Percentiles rank a stretch among this genome's conserved stretches.
phyloP scores from a whole-genome alignment of 345 rosid genomes.

The Microthlaspi erraticum region DNA sequence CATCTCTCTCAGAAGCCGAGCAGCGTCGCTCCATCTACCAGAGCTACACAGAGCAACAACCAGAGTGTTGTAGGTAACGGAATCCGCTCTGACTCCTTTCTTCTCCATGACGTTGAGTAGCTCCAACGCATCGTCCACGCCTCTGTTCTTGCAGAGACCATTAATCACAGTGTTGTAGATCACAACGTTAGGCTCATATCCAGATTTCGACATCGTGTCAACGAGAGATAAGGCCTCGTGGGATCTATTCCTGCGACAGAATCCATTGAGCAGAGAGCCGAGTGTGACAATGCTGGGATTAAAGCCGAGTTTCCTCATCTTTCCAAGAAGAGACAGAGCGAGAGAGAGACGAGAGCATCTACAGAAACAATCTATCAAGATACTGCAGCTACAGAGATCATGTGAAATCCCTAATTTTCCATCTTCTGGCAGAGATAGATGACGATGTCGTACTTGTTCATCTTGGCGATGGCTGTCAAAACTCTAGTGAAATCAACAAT shows the following conservation, averaged over 20 bases:
- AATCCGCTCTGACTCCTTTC: slow-evolving; percentile 19
- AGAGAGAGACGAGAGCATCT: slow-evolving; percentile 27
- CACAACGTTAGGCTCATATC: slow-evolving; percentile 29
- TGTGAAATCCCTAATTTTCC: slow-evolving; percentile 18
- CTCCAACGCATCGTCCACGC: slow-evolving; percentile 13
- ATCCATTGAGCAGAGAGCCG: slow-evolving; percentile 32
- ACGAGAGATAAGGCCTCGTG: slow-evolving; percentile 30
- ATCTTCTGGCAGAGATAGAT: slow-evolving; percentile 28
- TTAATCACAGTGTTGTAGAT: slow-evolving; percentile 33
- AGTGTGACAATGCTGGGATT: slow-evolving; percentile 32
- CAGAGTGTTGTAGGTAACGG: slow-evolving; percentile 34
- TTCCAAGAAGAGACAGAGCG: slow-evolving; percentile 26
- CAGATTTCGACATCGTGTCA: slow-evolving; percentile 18
- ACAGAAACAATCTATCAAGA: slow-evolving; percentile 34
- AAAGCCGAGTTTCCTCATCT: slow-evolving; percentile 37
- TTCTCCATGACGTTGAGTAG: slow-evolving; percentile 21
- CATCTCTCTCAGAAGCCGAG: slow-evolving; percentile 26
- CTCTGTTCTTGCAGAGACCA: slow-evolving; percentile 32
- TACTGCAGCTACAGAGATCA: slow-evolving; percentile 33
- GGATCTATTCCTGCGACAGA: slow-evolving; percentile 5
- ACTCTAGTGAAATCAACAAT: slow-evolving; percentile 14
- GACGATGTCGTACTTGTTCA: slow-evolving; percentile 31
- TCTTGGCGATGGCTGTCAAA: slow-evolving; percentile 12
- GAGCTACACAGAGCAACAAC: neutral
- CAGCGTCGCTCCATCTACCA: slow-evolving; percentile 36